These are phyloP conservation scores for Ophiostoma quercus DNA, from an alignment of 2,329 filamentous ascomycete species.

Conservation along the genomic window DNA sequence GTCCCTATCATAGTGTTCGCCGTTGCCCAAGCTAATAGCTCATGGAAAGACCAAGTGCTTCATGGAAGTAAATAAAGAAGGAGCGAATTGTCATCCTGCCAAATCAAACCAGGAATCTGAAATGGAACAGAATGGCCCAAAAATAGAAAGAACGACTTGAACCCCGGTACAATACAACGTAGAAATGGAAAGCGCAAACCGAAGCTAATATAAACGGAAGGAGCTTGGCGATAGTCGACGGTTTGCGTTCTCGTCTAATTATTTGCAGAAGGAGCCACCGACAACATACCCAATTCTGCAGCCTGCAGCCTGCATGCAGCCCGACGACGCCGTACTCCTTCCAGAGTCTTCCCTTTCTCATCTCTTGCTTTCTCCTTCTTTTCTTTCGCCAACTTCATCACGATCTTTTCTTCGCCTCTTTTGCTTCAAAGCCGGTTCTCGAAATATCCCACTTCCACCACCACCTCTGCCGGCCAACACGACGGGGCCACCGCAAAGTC, in stretches of 20 bases:
- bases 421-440: neutral
- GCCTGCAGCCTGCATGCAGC: neutral
- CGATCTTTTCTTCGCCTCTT: neutral
- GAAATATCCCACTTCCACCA: neutral
- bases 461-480: neutral
- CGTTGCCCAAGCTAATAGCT: neutral
- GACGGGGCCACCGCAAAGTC: neutral
- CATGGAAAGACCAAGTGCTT: neutral
- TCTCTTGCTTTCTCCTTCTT: neutral
- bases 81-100: neutral
- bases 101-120: neutral
- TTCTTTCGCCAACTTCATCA: neutral
- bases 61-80: neutral
- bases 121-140: neutral
- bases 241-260: neutral
- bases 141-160: neutral
- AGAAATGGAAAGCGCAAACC: neutral
- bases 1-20: neutral
- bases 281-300: neutral
- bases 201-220: constrained; percentile 8
- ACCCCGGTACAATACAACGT: neutral
- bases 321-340: neutral
- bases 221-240: neutral
- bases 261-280: neutral
- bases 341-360: neutral